Evolutionary conservation across 495 filamentous ascomycete genomes (phyloP).

Genomic region (Aspergillus nanangensis): DNA sequence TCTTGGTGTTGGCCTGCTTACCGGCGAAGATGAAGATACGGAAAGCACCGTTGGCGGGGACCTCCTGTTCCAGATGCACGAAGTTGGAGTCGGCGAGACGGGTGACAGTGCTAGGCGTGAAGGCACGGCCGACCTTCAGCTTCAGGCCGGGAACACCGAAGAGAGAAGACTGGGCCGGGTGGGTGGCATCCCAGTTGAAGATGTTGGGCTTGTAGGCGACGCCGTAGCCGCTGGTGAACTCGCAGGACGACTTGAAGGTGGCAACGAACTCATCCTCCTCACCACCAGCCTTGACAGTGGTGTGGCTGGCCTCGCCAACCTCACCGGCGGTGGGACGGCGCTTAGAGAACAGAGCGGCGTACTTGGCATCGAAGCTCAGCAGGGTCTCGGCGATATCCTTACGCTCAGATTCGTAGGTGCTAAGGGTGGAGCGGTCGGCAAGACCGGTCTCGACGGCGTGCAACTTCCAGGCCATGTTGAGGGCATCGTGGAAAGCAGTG

Average conservation of each 20-base stretch:
- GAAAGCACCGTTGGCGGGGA: conserved; percentile 84
- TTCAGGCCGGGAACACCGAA: conserved; percentile 60
- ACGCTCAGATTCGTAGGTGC: conserved; percentile 69
- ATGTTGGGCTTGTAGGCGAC: conserved; percentile 57
- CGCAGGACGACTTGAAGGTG: conserved; percentile 60
- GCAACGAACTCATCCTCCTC: conserved; percentile 58
- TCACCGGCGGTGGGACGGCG: conserved; percentile 55
- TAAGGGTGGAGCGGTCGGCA: conserved; percentile 55
- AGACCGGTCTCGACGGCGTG: conserved; percentile 60
- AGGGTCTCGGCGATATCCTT: conserved; percentile 65
- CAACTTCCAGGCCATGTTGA: conserved; percentile 82
- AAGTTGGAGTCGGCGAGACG: conserved; percentile 80
- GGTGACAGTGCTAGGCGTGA: conserved; percentile 73
- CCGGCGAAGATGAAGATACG: conserved; percentile 82
- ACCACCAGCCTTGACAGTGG: conserved; percentile 18
- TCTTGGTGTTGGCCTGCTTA: conserved; percentile 50
- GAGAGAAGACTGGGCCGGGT: conserved; percentile 65
- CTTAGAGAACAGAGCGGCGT: conserved; percentile 59
- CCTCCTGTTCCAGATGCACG: conserved; percentile 82
- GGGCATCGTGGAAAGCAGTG: conserved; percentile 48
- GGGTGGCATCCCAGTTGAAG: conserved; percentile 67
- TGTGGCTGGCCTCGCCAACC: conserved; percentile 43
- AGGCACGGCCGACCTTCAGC: conserved; percentile 63
- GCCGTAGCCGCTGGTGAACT: conserved; percentile 64
- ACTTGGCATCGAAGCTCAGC: conserved; percentile 68